Conservation (phyloP, 768 basidiomycete genomes). For the Lyophyllum semitale region DNA sequence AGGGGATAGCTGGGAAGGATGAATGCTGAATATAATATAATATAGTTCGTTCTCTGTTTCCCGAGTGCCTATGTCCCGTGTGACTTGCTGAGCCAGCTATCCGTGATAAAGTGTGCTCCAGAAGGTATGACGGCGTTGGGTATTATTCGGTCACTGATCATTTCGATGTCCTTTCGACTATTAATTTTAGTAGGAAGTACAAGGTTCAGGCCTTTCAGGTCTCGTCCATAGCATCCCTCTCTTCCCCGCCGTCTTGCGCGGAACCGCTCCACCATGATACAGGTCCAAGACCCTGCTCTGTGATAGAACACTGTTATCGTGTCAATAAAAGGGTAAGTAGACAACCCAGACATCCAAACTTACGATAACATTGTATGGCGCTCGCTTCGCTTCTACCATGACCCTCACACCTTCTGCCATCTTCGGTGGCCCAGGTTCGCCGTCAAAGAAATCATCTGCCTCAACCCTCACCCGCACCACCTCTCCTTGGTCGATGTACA, state of each 20-base stretch:
- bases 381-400: conserved; percentile 47
- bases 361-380: conserved; percentile 75
- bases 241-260: conserved; percentile 37
- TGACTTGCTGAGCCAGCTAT: no score
- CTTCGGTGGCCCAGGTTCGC: conserved; percentile 83
- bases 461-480: conserved; percentile 79
- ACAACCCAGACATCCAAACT: conserved; percentile 23
- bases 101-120: no score
- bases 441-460: conserved; percentile 81
- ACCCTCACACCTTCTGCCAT: conserved; percentile 68
- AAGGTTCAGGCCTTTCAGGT: conserved; percentile 35
- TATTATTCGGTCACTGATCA: no score
- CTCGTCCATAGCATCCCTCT: conserved; percentile 45
- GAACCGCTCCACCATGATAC: conserved; percentile 72
- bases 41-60: background rate
- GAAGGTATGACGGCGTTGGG: background rate
- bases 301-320: conserved; percentile 67
- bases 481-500: conserved; percentile 82
- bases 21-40: background rate
- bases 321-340: background rate
- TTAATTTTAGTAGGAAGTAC: background rate
- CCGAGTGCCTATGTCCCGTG: no score
- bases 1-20: background rate
- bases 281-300: conserved; percentile 81
- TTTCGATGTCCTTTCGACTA: background rate